phyloP scores from a whole-genome alignment of 2,329 filamentous ascomycete species.

The Metarhizium brunneum region DNA sequence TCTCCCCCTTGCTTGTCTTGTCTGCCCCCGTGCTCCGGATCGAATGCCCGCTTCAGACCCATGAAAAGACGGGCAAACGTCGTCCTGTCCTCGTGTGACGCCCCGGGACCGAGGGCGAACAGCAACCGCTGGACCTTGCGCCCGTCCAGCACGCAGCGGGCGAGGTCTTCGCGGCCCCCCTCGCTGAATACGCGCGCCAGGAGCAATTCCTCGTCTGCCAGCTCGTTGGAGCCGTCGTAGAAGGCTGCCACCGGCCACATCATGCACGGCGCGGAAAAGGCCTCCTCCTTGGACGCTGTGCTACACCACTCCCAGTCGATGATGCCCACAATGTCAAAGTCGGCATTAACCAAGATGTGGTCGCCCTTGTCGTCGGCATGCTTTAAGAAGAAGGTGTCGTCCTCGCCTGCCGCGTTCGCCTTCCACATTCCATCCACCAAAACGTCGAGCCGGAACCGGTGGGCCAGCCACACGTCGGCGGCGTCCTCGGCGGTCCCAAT shows the following conservation, averaged over 20 bases:
- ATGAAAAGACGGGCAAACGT: neutral
- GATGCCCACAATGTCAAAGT: conserved; percentile 31
- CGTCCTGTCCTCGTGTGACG: neutral
- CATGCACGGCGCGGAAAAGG: conserved; percentile 24
- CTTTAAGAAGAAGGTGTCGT: conserved; percentile 27
- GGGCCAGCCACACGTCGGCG: conserved; percentile 12
- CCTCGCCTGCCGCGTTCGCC: neutral
- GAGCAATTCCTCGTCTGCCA: conserved; percentile 7
- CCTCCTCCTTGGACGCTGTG: conserved; percentile 17
- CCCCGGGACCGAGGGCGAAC: conserved; percentile 10
- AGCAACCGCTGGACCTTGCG: conserved; percentile 10
- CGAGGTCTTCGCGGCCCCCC: conserved; percentile 10
- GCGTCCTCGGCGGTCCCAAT: conserved; percentile 9
- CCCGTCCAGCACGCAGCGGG: conserved; percentile 8
- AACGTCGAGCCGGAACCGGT: conserved; percentile 1
- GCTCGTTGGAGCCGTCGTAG: conserved; percentile 16
- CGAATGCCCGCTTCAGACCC: neutral
- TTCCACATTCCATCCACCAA: neutral
- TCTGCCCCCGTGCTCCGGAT: neutral
- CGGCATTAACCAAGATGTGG: conserved; percentile 31
- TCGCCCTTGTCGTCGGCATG: conserved; percentile 37
- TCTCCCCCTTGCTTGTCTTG: neutral
- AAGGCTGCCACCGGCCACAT: conserved; percentile 24
- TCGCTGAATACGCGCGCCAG: conserved; percentile 8
- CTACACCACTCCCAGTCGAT: conserved; percentile 13